Evolutionary conservation across 257 asterid species (phyloP), one percentile per base, ranked within the genome.

Genomic region (Catharanthus roseus): DNA sequence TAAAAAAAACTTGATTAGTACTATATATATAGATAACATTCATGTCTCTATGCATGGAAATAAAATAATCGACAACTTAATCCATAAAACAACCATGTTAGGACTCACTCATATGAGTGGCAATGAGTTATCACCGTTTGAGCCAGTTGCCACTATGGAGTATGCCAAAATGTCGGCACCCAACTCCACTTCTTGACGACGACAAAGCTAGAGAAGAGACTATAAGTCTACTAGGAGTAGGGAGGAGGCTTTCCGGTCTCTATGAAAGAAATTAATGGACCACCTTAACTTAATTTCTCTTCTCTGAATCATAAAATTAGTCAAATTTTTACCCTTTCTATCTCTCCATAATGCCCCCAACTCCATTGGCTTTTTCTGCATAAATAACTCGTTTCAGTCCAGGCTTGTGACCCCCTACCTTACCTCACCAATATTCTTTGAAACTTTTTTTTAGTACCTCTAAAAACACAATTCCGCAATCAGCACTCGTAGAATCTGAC

Each of bases 121-220:
- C n/a, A n/a, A n/a, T n/a, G n/a, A 60, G 45, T 61, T 28, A 16
- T 61, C 16, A 33, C 66, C 66, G 44, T 61, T 44, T 18, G 16
- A 61, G 66, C 28, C 44, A 61, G 66, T 61, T 61, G 44, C 66
- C 66, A 34, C n/a, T n/a, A 33, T 33, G 29, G 12, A 1, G 5
- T n/a, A n/a, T n/a, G 28, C 26, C 41, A 61, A 61, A 61, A 61
- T 33, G 66, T 61, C 44, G 66, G 44, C 66, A 61, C 34, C 34
- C 6, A 12, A 28, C 23, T n/a, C n/a, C 33, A 34, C n/a, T 55
- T 55, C 24, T 19, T 55, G 55, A 49, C 19, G 21, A 47, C 13
- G 53, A 34, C 16, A 15, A 23, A 34, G 13, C 13, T 34, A 9
- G n/a, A 68, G 47, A 42, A 9, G n/a, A 68, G 47, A 42, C 47